These are phyloP conservation scores for Chaetomiaceae sp. DNA, from an alignment of 2,329 filamentous ascomycete genomes.

Conservation along the genomic window DNA sequence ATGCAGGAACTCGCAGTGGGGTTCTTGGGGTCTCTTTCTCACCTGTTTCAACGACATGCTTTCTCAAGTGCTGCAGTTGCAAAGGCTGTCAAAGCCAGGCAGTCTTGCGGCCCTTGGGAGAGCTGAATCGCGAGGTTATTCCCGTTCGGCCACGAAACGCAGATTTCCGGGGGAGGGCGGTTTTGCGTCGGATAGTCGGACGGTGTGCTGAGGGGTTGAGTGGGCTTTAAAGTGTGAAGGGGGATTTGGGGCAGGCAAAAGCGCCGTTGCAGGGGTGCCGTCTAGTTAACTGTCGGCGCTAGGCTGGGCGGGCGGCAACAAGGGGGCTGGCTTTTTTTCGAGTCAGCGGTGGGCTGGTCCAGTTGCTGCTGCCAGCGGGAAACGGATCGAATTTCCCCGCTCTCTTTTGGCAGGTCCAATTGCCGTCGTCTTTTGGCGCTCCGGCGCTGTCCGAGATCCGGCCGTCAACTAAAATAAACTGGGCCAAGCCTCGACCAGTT, in stretches of 20 bases:
- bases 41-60: slow-evolving; percentile 61
- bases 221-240: slow-evolving; percentile 18
- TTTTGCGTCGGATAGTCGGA: slow-evolving; percentile 19
- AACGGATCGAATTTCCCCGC: slow-evolving; percentile 22
- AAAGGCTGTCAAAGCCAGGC: slow-evolving; percentile 19
- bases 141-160: slow-evolving; percentile 10
- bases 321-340: slow-evolving; percentile 21
- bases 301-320: slow-evolving; percentile 23
- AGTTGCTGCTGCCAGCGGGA: slow-evolving; percentile 6
- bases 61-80: slow-evolving; percentile 21
- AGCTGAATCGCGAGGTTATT: slow-evolving; percentile 12
- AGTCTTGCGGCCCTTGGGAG: slow-evolving; percentile 19
- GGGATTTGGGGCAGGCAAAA: slow-evolving; percentile 11
- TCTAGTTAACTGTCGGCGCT: no score
- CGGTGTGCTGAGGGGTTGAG: slow-evolving; percentile 23
- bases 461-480: slow-evolving; percentile 11
- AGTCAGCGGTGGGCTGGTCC: slow-evolving; percentile 18
- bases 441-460: not conserved
- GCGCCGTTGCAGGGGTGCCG: slow-evolving; percentile 12
- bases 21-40: slow-evolving; percentile 15
- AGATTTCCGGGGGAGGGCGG: slow-evolving; percentile 16
- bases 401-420: slow-evolving; percentile 16
- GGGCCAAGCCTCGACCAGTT: slow-evolving; percentile 8
- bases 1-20: not conserved
- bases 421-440: slow-evolving; percentile 15